Base-by-base conservation (phyloP, 1,139 yeast genomes). In the Yamadazyma pseudoaaseri region DNA sequence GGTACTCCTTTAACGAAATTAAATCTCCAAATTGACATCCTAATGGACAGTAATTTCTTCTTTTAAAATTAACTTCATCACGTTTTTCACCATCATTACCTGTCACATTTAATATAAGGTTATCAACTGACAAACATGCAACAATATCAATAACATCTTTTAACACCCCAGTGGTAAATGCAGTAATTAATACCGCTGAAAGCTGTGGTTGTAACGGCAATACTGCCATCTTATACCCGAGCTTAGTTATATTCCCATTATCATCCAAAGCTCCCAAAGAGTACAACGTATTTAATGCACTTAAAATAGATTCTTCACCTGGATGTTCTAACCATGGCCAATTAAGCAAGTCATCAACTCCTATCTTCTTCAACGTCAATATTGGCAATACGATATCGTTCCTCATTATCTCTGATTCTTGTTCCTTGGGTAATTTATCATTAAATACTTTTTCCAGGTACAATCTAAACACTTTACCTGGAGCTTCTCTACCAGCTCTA, bases 251-350 rank as follows among this genome's bases (percentile, higher is more conserved):
- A 20, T 73, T 64, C 1, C 97, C 97, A 1, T 58, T 49, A 45
- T 83, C 86, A 53, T 86, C 79, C 33, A 92, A 65, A 0, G 98
- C 97, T 3, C 81, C 81, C 29, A 92, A 65, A 3, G 87, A 73
- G 54, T 83, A 86, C 29, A 94, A 70, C 30, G 89, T 85, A 38
- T 81, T 78, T 36, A 92, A 67, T 0, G 96, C 95, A 38, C 89
- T 68, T 13, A 84, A 58, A 23, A 92, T 70, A 0, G 97, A 74
- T 10, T 81, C 85, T 45, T 78, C 73, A 2, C 94, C 90, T 0
- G 98, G 98, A 43, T 85, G 76, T 52, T 92, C 96, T 30, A 94
- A 69, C 97, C 97, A 92, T 11, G 86, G 72, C 90, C 97, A 92
- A 36, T 79, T 77, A 29, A 89, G 60, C 26, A 92, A 74, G 59